A percentile compares a stretch with the other conserved stretches of the same genome.
Evolutionary conservation across 371 early-diverging fungal species (phyloP).

Genomic region (Batkoa obscura): DNA sequence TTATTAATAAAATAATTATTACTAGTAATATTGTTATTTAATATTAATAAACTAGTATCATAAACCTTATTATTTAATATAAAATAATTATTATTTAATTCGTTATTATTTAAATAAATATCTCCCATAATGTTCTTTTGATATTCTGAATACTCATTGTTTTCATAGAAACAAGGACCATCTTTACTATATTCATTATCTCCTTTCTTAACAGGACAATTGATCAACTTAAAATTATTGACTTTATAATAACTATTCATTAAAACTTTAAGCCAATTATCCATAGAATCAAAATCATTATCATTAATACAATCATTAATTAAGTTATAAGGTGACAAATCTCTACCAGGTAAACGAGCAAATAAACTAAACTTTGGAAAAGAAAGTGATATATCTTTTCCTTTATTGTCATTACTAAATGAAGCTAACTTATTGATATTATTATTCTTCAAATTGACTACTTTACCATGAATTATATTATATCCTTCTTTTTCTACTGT

Average conservation of each 20-base stretch:
- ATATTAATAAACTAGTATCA: too few relatives aligned
- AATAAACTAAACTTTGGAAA: not conserved
- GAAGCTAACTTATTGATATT: not conserved
- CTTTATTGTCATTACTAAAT: not conserved
- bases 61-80: too few relatives aligned
- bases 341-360: not conserved
- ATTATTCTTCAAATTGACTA: not conserved
- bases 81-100: too few relatives aligned
- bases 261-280: not conserved
- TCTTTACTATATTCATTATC: not conserved
- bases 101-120: too few relatives aligned
- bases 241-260: not conserved
- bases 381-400: not conserved
- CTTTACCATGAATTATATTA: not conserved
- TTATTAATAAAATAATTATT: too few relatives aligned
- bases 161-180: too few relatives aligned
- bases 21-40: too few relatives aligned
- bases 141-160: too few relatives aligned
- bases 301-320: not conserved
- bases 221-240: not conserved
- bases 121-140: too few relatives aligned
- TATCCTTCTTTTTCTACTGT: not conserved
- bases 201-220: not conserved
- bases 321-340: not conserved
- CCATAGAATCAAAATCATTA: not conserved